A percentile compares a stretch with the other conserved stretches of the same genome.
Conservation (phyloP, 768 basidiomycete genomes). For the Mycena capillaripes region DNA sequence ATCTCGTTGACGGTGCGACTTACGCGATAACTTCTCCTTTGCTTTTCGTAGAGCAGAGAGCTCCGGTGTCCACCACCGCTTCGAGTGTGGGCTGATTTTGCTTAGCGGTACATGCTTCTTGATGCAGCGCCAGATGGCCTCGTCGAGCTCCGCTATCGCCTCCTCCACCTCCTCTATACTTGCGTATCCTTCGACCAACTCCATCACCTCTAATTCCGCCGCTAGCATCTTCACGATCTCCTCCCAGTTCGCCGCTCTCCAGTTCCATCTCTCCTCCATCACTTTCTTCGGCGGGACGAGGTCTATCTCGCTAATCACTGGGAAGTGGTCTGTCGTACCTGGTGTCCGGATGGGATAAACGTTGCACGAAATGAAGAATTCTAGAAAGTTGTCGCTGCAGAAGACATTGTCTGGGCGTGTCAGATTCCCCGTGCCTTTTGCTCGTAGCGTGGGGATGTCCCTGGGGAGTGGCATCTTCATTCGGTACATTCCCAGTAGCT, state of each 20-base stretch:
- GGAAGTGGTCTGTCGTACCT: slow-evolving; percentile 7
- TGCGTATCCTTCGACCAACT: not conserved
- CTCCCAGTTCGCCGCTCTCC: not conserved
- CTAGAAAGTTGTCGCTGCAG: not conserved
- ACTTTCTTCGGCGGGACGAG: not conserved
- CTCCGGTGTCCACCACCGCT: not conserved
- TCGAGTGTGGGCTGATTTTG: not conserved
- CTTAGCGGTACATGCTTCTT: not conserved
- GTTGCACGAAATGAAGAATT: slow-evolving; percentile 6
- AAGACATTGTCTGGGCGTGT: slow-evolving; percentile 20
- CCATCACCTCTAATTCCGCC: not conserved
- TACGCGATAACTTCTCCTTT: not conserved
- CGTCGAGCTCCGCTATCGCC: not conserved
- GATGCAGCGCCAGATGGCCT: not conserved
- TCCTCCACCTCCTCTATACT: not conserved
- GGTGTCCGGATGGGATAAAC: not conserved
- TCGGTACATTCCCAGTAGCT: not conserved
- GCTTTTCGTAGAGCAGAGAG: not conserved
- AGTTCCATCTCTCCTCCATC: not conserved
- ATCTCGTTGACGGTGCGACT: not conserved
- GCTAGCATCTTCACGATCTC: not conserved
- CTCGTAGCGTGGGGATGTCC: slow-evolving; percentile 1
- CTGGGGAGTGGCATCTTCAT: slow-evolving; percentile 13
- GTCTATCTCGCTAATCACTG: not conserved
- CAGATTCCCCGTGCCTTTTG: not conserved